Evolutionary conservation across 139 green algal species (phyloP).

Genomic region (Picochlorum costavermella): DNA sequence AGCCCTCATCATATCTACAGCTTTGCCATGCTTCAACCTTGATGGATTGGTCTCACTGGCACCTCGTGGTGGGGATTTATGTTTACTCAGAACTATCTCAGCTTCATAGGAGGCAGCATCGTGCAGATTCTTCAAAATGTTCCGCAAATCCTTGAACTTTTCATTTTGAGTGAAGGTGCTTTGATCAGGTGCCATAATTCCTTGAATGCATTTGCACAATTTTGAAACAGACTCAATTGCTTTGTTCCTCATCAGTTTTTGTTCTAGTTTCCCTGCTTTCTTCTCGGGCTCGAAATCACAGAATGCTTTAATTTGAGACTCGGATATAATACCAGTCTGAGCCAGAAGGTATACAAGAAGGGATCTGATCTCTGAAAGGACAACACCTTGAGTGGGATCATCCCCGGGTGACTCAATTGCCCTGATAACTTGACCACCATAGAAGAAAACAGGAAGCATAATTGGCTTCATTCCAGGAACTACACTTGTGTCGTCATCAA

Average conservation of each 20-base stretch:
- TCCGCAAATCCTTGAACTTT: not conserved
- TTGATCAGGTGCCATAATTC: conserved; percentile 2
- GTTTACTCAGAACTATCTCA: conserved; percentile 13
- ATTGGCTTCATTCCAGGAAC: conserved; percentile 50
- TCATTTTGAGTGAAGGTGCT: not conserved
- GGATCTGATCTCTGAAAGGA: conserved; percentile 53
- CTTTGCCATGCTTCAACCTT: conserved; percentile 14
- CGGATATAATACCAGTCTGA: conserved; percentile 40
- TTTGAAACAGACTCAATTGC: conserved; percentile 15
- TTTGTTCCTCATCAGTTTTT: conserved; percentile 14
- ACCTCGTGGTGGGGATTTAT: conserved; percentile 2
- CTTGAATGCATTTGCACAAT: conserved; percentile 24
- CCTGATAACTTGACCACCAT: conserved; percentile 47
- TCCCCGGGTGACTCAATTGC: conserved; percentile 23
- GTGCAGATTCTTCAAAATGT: conserved; percentile 3
- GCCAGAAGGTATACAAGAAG: conserved; percentile 48
- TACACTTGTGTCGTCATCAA: conserved; percentile 26
- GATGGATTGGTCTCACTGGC: conserved; percentile 4
- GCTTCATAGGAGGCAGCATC: not conserved
- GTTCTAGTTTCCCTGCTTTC: conserved; percentile 18
- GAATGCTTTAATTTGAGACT: conserved; percentile 27
- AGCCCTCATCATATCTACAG: conserved; percentile 1
- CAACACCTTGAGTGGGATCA: conserved; percentile 46
- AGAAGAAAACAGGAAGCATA: conserved; percentile 66
- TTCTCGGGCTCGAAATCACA: conserved; percentile 22